Evolutionary conservation across 441 rosid genomes (phyloP).

Genomic region (Bocquillonia castaneifolia): DNA sequence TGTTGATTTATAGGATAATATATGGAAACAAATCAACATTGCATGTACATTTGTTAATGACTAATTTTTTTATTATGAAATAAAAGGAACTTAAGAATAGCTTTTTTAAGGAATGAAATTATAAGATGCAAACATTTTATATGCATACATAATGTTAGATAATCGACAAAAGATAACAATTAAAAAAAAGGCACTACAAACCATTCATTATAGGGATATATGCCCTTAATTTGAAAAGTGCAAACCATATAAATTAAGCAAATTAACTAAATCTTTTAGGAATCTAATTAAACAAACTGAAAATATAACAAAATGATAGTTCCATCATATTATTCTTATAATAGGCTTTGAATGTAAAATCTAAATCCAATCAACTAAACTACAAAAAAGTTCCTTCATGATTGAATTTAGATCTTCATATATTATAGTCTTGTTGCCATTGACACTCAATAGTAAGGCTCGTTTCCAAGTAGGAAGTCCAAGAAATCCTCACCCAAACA

Average conservation of each 20-base stretch:
- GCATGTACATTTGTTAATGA: too few species aligned
- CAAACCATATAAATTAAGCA: neutral
- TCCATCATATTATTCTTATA: neutral
- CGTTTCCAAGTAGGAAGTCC: constrained; percentile 31
- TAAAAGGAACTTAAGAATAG: too few species aligned
- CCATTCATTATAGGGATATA: neutral
- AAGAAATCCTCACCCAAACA: constrained; percentile 38
- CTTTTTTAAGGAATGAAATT: too few species aligned
- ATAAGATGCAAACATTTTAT: too few species aligned
- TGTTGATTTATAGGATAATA: too few species aligned
- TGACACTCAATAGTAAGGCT: neutral
- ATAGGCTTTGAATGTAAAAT: neutral
- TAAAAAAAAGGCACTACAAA: neutral
- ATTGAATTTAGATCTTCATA: neutral
- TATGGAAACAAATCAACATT: too few species aligned
- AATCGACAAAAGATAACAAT: too few species aligned
- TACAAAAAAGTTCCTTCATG: neutral
- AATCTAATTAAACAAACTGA: neutral
- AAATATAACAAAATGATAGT: neutral
- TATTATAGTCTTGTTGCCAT: neutral
- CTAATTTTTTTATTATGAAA: too few species aligned
- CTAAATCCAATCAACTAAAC: constrained; percentile 11
- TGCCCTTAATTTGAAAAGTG: neutral
- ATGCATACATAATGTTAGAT: too few species aligned
- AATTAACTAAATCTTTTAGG: neutral